These are phyloP conservation scores for Colletotrichum ledebouriae DNA, from an alignment of 2,329 filamentous ascomycete species.

Conservation along the genomic window DNA sequence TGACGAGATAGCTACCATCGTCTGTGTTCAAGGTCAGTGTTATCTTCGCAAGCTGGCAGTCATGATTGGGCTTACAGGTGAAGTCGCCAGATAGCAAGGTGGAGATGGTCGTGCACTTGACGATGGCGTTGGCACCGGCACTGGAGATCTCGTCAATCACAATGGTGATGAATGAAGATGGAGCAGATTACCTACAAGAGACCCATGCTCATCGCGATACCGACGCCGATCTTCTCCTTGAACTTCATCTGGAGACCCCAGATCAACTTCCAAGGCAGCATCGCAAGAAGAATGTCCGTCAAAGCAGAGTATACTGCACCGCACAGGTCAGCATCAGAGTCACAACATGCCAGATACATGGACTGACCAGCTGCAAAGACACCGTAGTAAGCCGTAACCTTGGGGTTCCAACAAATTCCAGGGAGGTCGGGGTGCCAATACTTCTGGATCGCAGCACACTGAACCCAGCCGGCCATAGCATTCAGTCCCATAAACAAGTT, in stretches of 20 bases:
- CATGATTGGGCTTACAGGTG: conserved; percentile 19
- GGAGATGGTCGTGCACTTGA: conserved; percentile 41
- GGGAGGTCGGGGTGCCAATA: conserved; percentile 23
- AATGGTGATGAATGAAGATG: no score
- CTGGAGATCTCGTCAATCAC: conserved; percentile 25
- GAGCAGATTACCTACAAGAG: conserved; percentile 29
- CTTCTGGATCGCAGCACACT: conserved; percentile 39
- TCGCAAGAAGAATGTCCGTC: conserved; percentile 36
- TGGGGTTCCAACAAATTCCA: conserved; percentile 39
- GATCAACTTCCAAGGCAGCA: conserved; percentile 40
- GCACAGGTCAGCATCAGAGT: background rate
- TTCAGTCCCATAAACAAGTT: conserved; percentile 46
- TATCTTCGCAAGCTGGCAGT: conserved; percentile 33
- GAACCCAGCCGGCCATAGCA: conserved; percentile 44
- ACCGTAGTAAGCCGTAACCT: conserved; percentile 32
- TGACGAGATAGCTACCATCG: conserved; percentile 25
- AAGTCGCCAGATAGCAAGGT: conserved; percentile 33
- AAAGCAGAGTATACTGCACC: conserved; percentile 23
- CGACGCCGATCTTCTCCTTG: conserved; percentile 41
- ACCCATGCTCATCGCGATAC: conserved; percentile 41
- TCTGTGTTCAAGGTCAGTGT: conserved; percentile 41
- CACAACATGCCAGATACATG: background rate
- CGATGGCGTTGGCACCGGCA: conserved; percentile 42
- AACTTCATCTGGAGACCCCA: conserved; percentile 40
- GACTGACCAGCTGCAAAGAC: conserved; percentile 42